Evolutionary conservation across 1,284 basidiomycete genomes (phyloP).

Genomic region (Porogramme epimiltina): DNA sequence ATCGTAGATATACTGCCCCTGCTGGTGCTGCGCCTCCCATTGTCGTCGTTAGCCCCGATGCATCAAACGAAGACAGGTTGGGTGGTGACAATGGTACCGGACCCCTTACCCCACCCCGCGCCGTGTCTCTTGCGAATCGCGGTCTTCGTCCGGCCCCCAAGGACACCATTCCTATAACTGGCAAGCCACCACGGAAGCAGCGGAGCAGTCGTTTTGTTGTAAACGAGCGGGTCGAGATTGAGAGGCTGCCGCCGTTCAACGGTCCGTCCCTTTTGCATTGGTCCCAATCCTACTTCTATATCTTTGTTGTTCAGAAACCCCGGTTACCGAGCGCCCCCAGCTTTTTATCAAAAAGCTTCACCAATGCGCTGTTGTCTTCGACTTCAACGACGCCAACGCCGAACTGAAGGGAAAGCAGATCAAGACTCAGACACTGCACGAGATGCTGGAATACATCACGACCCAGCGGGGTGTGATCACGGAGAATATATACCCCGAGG

Average conservation of each 20-base stretch:
- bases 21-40: constrained; percentile 75
- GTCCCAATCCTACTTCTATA: constrained; percentile 1
- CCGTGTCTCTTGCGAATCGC: constrained; percentile 58
- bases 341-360: constrained; percentile 95
- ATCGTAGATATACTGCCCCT: constrained; percentile 52
- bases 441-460: constrained; percentile 99
- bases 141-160: constrained; percentile 60
- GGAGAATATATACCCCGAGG: constrained; percentile 98
- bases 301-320: constrained; percentile 67
- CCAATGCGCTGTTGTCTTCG: constrained; percentile 96
- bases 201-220: constrained; percentile 95
- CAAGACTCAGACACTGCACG: constrained; percentile 96
- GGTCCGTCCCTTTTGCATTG: constrained; percentile 60
- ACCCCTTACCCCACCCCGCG: constrained; percentile 60
- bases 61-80: constrained; percentile 50
- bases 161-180: constrained; percentile 93
- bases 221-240: constrained; percentile 95
- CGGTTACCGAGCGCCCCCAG: constrained; percentile 85
- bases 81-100: constrained; percentile 48
- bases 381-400: constrained; percentile 97
- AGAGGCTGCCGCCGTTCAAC: constrained; percentile 91
- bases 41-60: constrained; percentile 87
- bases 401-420: constrained; percentile 98
- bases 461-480: constrained; percentile 96
- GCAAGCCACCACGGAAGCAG: constrained; percentile 95